These are phyloP conservation scores for Lophium mytilinum DNA, from an alignment of 495 filamentous ascomycete species.

Conservation along the genomic window DNA sequence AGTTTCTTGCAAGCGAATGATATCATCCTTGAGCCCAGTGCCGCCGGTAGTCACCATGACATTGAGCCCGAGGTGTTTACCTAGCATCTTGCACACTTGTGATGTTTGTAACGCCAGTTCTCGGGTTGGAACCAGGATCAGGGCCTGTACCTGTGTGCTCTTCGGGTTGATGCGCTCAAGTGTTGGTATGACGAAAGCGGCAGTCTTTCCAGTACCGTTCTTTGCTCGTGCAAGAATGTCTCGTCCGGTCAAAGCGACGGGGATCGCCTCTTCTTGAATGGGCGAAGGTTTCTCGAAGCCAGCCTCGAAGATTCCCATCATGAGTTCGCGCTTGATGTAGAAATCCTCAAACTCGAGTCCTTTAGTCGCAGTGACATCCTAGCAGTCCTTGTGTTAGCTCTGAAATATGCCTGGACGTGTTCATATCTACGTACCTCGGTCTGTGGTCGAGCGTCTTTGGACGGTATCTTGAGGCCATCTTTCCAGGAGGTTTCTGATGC, in stretches of 20 bases:
- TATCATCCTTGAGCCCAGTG: conserved; percentile 90
- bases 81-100: conserved; percentile 95
- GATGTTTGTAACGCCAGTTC: conserved; percentile 98
- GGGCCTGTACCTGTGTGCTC: conserved; percentile 84
- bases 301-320: conserved; percentile 99
- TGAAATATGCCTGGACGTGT: not conserved
- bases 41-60: conserved; percentile 99
- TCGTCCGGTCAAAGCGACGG: conserved; percentile 86
- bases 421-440: conserved; percentile 61
- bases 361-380: conserved; percentile 98
- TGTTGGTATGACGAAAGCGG: conserved; percentile 93
- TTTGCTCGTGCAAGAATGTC: conserved; percentile 96
- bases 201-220: conserved; percentile 97
- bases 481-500: conserved; percentile 63
- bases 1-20: conserved; percentile 84
- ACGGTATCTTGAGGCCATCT: conserved; percentile 64
- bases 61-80: conserved; percentile 92
- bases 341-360: conserved; percentile 97
- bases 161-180: conserved; percentile 94
- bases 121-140: conserved; percentile 93
- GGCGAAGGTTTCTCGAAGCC: conserved; percentile 98
- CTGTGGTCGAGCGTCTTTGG: conserved; percentile 80
- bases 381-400: not conserved
- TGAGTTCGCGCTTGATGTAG: conserved; percentile 80
- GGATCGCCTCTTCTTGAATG: conserved; percentile 98